Percentiles rank a stretch among this genome's conserved stretches.
These are phyloP conservation scores for Tubosaeta sp. DNA, from an alignment of 768 basidiomycete genomes.

Conservation along the genomic window DNA sequence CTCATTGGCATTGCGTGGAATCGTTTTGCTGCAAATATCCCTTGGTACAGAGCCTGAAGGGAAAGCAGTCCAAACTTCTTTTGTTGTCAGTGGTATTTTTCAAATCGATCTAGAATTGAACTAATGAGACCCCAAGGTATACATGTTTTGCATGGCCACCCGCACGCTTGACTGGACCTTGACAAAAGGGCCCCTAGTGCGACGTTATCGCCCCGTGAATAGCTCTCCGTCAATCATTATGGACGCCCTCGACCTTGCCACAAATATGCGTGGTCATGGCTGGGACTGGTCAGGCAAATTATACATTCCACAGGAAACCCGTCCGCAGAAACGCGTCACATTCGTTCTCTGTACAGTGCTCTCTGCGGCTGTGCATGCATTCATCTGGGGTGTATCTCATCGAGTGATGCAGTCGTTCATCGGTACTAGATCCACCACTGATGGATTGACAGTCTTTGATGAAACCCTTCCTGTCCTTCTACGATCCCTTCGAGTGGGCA, in stretches of 20 bases:
- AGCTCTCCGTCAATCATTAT: not conserved
- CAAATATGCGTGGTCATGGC: slow-evolving; percentile 53
- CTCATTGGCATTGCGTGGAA: slow-evolving; percentile 39
- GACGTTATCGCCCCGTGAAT: not conserved
- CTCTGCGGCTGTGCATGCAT: slow-evolving; percentile 33
- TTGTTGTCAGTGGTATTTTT: slow-evolving; percentile 10
- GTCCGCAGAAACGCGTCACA: slow-evolving; percentile 33
- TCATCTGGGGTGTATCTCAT: slow-evolving; percentile 45
- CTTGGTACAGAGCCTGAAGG: not conserved
- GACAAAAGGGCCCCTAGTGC: too few species aligned
- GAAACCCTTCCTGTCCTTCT: too few species aligned
- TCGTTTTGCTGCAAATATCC: slow-evolving; percentile 15
- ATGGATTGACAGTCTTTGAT: slow-evolving; percentile 19
- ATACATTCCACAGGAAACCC: slow-evolving; percentile 34
- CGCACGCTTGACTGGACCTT: slow-evolving; percentile 8
- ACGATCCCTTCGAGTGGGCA: slow-evolving; percentile 8
- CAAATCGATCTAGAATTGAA: too few species aligned
- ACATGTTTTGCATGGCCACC: slow-evolving; percentile 3
- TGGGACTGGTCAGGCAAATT: slow-evolving; percentile 52
- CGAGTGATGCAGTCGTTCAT: slow-evolving; percentile 43
- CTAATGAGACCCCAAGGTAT: not conserved
- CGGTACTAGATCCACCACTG: slow-evolving; percentile 20
- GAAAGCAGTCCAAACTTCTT: slow-evolving; percentile 3
- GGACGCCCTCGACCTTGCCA: slow-evolving; percentile 48
- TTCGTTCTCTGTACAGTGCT: slow-evolving; percentile 37